Percentiles rank a stretch among this genome's conserved stretches.
These are phyloP conservation scores for Scalesia atractyloides DNA, from an alignment of 129 eudicot species.

Conservation along the genomic window DNA sequence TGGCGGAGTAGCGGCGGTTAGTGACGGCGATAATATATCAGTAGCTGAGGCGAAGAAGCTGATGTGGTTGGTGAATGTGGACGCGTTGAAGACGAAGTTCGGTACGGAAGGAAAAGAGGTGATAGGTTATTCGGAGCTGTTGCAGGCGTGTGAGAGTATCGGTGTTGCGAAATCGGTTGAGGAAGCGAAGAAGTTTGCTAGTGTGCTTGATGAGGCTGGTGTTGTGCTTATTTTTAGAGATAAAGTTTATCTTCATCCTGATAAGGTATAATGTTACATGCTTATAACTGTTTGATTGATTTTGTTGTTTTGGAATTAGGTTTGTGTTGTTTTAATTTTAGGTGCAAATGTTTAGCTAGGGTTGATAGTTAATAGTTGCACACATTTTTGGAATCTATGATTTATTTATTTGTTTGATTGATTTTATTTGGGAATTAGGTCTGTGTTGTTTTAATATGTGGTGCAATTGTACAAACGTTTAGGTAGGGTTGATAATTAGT, in stretches of 20 bases:
- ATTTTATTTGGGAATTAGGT: background rate
- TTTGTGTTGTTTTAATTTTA: background rate
- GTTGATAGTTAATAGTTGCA: background rate
- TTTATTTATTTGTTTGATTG: no score
- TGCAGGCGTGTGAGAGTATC: slow-evolving; percentile 57
- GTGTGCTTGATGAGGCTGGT: slow-evolving; percentile 89
- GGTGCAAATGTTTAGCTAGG: background rate
- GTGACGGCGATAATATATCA: slow-evolving; percentile 42
- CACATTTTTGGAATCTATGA: no score
- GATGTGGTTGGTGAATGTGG: slow-evolving; percentile 90
- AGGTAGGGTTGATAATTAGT: background rate
- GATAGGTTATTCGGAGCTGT: slow-evolving; percentile 59
- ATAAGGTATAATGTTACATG: slow-evolving; percentile 48
- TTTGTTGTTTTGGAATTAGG: background rate
- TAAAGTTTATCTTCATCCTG: slow-evolving; percentile 89
- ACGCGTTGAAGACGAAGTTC: slow-evolving; percentile 72
- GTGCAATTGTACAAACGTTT: background rate
- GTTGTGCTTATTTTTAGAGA: slow-evolving; percentile 88
- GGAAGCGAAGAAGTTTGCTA: slow-evolving; percentile 75
- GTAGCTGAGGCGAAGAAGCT: slow-evolving; percentile 74
- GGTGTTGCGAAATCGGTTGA: slow-evolving; percentile 70
- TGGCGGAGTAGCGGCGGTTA: slow-evolving; percentile 16
- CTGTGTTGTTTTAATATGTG: background rate
- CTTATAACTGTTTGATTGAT: background rate
- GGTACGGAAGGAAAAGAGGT: slow-evolving; percentile 69